A percentile compares a stretch with the other conserved stretches of the same genome.
Conservation (phyloP, 176 grass and related monocot species). For the Pontederia paniculata region DNA sequence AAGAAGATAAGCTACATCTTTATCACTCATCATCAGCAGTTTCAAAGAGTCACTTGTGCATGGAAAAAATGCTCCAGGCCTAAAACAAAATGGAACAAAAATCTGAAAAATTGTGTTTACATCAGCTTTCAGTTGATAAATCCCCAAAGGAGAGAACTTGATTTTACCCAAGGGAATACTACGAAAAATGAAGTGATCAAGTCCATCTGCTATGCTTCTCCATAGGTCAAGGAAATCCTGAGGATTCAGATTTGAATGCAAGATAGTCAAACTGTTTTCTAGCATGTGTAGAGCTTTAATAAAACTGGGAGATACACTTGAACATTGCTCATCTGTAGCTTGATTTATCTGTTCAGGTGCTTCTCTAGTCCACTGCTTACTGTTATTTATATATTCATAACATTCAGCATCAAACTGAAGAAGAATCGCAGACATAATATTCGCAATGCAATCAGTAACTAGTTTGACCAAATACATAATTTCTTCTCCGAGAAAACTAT, state of each 20-base stretch:
- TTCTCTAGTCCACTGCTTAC: conserved; percentile 33
- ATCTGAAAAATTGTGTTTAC: conserved; percentile 46
- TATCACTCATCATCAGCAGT: conserved; percentile 37
- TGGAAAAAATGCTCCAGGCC: conserved; percentile 65
- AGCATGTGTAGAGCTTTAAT: conserved; percentile 49
- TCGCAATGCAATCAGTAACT: conserved; percentile 72
- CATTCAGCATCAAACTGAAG: conserved; percentile 87
- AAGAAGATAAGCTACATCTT: conserved; percentile 38
- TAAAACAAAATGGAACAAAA: conserved; percentile 66
- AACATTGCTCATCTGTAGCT: conserved; percentile 43
- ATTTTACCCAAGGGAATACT: conserved; percentile 49
- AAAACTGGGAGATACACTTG: conserved; percentile 45
- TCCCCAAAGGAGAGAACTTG: conserved; percentile 37
- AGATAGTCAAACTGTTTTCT: conserved; percentile 37
- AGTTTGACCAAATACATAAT: conserved; percentile 54
- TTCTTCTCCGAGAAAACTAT: conserved; percentile 65
- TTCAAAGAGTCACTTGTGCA: conserved; percentile 53
- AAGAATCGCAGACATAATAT: conserved; percentile 63
- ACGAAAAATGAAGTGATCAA: conserved; percentile 67
- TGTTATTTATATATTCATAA: conserved; percentile 64
- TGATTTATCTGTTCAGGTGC: conserved; percentile 5
- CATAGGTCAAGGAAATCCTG: conserved; percentile 94
- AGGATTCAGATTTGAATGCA: conserved; percentile 62
- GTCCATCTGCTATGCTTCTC: conserved; percentile 82
- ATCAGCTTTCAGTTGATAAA: conserved; percentile 52